Conservation (phyloP, 768 basidiomycete species). For the Leccinum arenicola region DNA sequence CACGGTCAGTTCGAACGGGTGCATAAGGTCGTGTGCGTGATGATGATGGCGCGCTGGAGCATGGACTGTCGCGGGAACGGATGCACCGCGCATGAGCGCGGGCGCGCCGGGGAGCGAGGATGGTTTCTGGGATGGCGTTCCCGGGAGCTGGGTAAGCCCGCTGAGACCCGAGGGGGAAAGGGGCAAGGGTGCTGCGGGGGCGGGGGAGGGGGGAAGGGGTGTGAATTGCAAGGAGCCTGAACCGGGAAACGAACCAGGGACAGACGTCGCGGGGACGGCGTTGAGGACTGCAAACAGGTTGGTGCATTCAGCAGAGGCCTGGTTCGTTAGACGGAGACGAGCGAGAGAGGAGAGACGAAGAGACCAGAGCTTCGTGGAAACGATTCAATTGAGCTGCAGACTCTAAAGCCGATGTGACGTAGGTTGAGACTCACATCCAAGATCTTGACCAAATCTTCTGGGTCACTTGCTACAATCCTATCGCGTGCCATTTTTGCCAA, state of each 20-base stretch:
- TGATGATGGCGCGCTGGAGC: conserved; percentile 24
- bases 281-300: conserved; percentile 75
- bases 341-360: conserved; percentile 77
- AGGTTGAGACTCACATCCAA: conserved; percentile 53
- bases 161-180: conserved; percentile 25
- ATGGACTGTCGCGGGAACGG: background rate
- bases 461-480: conserved; percentile 65
- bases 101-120: conserved; percentile 4
- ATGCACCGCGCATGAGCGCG: background rate
- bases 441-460: conserved; percentile 62
- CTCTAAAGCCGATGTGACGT: background rate
- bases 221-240: conserved; percentile 8
- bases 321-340: conserved; percentile 81
- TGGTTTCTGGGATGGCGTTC: conserved; percentile 22
- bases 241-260: conserved; percentile 54
- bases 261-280: conserved; percentile 48
- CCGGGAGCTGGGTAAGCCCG: conserved; percentile 21
- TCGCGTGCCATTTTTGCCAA: conserved; percentile 84
- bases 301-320: conserved; percentile 79
- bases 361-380: conserved; percentile 67
- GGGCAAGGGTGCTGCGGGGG: background rate
- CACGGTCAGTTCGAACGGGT: conserved; percentile 56
- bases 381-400: conserved; percentile 1
- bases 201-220: conserved; percentile 36
- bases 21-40: conserved; percentile 10